Conservation (phyloP, 2,329 filamentous ascomycete species). For the Niveomyces coronatus region DNA sequence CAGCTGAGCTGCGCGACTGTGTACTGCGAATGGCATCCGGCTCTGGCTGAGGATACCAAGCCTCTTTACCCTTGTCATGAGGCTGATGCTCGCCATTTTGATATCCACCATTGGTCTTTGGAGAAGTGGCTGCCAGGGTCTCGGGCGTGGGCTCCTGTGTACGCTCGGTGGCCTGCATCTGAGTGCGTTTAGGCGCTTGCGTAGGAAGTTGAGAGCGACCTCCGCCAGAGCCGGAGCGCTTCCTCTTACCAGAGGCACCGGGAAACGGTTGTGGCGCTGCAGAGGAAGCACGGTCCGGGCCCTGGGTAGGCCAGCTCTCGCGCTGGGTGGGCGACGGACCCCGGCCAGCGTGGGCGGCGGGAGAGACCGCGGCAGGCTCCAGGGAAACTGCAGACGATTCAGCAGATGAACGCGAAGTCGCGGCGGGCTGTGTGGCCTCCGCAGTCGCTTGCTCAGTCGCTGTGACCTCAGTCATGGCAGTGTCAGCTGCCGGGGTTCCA, state of each 20-base stretch:
- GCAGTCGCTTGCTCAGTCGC: too few species aligned
- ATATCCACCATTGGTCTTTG: too few species aligned
- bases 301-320: constrained; percentile 32
- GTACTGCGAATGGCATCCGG: constrained; percentile 37
- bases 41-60: constrained; percentile 37
- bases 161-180: constrained; percentile 11
- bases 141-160: constrained; percentile 23
- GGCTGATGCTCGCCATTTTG: constrained; percentile 36
- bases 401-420: too few species aligned
- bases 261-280: constrained; percentile 30
- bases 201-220: constrained; percentile 23
- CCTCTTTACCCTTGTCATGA: constrained; percentile 38
- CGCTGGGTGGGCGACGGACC: constrained; percentile 18
- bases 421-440: too few species aligned
- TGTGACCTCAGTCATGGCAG: too few species aligned
- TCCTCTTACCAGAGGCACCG: constrained; percentile 52
- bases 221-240: constrained; percentile 57
- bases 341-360: constrained; percentile 18
- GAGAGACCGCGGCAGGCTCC: constrained; percentile 14
- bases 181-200: constrained; percentile 21
- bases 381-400: background rate
- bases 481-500: too few species aligned
- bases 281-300: constrained; percentile 31
- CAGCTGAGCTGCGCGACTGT: constrained; percentile 30
- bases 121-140: constrained; percentile 33